A percentile compares a stretch with the other conserved stretches of the same genome.
These are phyloP conservation scores for Phytophthora cactorum DNA, from an alignment of 352 stramenopile genomes.

Conservation along the genomic window DNA sequence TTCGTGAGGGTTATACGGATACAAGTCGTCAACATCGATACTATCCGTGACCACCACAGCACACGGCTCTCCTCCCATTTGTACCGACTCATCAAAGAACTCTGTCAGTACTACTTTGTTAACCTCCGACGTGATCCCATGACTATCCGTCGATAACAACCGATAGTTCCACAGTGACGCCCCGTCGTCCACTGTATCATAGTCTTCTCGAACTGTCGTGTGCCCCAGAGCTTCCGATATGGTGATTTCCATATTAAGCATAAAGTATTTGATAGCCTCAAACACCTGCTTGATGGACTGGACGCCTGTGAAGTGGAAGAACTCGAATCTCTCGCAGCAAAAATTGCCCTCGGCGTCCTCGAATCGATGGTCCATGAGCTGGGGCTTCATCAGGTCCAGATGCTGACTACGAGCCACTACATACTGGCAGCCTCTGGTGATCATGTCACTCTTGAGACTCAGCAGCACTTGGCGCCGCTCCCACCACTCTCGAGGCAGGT, in stretches of 20 bases:
- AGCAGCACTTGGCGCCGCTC: constrained; percentile 46
- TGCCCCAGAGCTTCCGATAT: constrained; percentile 58
- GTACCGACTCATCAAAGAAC: constrained; percentile 35
- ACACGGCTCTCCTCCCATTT: constrained; percentile 26
- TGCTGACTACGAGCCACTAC: constrained; percentile 43
- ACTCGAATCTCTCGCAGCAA: constrained; percentile 40
- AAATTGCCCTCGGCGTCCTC: constrained; percentile 42
- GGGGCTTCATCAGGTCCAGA: constrained; percentile 41
- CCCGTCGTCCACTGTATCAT: constrained; percentile 39
- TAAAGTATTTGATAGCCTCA: constrained; percentile 52
- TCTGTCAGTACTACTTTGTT: constrained; percentile 35
- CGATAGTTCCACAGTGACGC: constrained; percentile 49
- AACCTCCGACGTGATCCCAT: constrained; percentile 31
- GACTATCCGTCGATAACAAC: constrained; percentile 40
- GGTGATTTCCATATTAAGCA: constrained; percentile 64
- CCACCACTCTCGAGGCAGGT: constrained; percentile 33
- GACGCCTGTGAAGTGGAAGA: constrained; percentile 51
- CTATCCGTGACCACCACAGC: constrained; percentile 47
- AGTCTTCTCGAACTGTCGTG: constrained; percentile 58
- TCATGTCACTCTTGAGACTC: constrained; percentile 43
- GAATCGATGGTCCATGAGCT: constrained; percentile 33
- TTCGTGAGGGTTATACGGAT: constrained; percentile 46
- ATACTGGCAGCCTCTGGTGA: constrained; percentile 44
- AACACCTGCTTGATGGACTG: constrained; percentile 59
- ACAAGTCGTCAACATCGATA: constrained; percentile 50